Evolutionary conservation across 805 yeast species (phyloP).

Genomic region (Suhomyces sp.): DNA sequence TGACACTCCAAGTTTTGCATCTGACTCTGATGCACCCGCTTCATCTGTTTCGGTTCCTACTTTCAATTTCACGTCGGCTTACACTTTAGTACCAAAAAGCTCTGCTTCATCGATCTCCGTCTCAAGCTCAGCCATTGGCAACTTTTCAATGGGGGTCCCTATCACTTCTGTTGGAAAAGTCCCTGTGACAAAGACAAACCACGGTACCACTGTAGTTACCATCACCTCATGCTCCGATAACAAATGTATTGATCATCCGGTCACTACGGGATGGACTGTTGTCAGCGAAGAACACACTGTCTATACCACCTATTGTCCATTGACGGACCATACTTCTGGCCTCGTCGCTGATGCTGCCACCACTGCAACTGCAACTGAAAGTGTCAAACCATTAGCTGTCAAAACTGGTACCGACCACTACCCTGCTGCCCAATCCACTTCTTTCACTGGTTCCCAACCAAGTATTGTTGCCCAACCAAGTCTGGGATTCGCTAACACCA

Average conservation of each 20-base stretch:
- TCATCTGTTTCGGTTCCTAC: constrained; percentile 4
- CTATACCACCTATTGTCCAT: constrained; percentile 37
- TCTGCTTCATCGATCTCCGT: background rate
- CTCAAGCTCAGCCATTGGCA: background rate
- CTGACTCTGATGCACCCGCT: constrained; percentile 5
- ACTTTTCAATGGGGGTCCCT: background rate
- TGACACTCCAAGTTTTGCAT: constrained; percentile 4
- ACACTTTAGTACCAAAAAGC: background rate
- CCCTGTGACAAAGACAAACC: constrained; percentile 18
- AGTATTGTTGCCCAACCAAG: background rate
- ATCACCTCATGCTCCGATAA: constrained; percentile 34
- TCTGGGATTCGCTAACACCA: constrained; percentile 4
- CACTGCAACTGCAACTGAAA: background rate
- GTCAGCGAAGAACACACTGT: constrained; percentile 28
- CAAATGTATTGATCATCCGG: constrained; percentile 21
- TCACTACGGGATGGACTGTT: constrained; percentile 38
- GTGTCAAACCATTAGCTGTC: background rate
- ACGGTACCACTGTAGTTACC: constrained; percentile 28
- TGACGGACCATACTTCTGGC: constrained; percentile 9
- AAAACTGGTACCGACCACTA: background rate
- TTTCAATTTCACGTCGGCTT: constrained; percentile 2
- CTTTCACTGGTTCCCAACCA: constrained; percentile 7
- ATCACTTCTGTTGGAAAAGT: constrained; percentile 15
- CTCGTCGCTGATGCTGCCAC: background rate
- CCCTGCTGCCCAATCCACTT: constrained; percentile 1